phyloP scores from a whole-genome alignment of 139 green algal genomes.

The Coccomyxa sp. region DNA sequence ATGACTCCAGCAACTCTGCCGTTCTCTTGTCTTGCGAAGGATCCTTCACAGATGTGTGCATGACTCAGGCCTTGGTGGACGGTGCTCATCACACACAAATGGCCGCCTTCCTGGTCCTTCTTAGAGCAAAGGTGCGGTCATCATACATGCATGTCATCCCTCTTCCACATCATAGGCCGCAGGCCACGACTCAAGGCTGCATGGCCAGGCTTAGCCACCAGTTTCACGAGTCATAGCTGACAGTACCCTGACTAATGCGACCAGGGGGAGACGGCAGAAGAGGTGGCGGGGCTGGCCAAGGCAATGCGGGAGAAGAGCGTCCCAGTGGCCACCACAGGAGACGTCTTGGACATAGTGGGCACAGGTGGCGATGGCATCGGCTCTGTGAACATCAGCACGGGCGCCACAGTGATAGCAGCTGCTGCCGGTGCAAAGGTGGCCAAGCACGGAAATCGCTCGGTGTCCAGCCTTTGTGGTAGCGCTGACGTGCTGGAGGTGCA shows the following conservation, averaged over 20 bases:
- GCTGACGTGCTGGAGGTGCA: conserved; percentile 86
- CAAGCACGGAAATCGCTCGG: conserved; percentile 95
- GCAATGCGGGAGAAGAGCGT: conserved; percentile 60
- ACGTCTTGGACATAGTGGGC: conserved; percentile 94
- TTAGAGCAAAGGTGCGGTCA: conserved; percentile 81
- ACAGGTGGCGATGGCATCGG: conserved; percentile 96
- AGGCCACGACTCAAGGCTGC: neutral
- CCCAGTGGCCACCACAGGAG: neutral
- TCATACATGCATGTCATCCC: neutral
- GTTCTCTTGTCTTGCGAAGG: neutral
- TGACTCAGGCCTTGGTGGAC: conserved; percentile 58
- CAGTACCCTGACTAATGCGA: neutral
- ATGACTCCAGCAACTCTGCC: neutral
- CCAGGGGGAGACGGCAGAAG: conserved; percentile 87
- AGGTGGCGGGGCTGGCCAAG: conserved; percentile 88
- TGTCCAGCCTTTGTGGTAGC: conserved; percentile 89
- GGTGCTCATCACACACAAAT: conserved; percentile 75
- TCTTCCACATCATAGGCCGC: neutral
- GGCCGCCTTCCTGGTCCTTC: conserved; percentile 90
- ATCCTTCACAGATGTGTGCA: neutral
- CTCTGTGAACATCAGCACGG: conserved; percentile 98
- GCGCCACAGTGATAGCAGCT: conserved; percentile 87
- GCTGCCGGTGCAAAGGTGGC: conserved; percentile 92
- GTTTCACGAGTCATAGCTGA: neutral
- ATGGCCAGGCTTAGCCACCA: neutral